Base-by-base conservation (phyloP, 495 filamentous ascomycete species). In the Aspergillus taichungensis region DNA sequence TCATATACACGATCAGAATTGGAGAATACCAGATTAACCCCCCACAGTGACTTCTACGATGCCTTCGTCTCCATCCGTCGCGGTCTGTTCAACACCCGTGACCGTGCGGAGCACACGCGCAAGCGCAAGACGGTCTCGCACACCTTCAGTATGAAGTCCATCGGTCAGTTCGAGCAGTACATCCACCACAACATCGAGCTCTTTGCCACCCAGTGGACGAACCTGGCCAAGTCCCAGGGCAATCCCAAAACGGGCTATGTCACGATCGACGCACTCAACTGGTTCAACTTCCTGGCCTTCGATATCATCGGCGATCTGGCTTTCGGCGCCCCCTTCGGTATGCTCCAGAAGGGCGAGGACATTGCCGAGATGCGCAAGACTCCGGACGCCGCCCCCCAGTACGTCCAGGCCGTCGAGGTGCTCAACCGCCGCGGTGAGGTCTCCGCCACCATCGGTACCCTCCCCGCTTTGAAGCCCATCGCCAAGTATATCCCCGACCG, bases 221-320 rank as follows among this genome's bases (percentile, higher is more conserved):
- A 63, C 12, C 54, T 87, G 3, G 54, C 65, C 9, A 52, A 68
- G 3, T 55, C 61, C 1, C 77, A 48, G 62, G 68, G 42, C 54
- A 73, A 60, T 52, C 64, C 67, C 11, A 62, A 62, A 46, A 68
- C 59, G 34, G 69, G 67, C 13, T 86, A 74, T 53, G 75, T 71
- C 8, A 71, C 78, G 45, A 64, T 94, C 37, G 88, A 94, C 56
- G 84, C 81, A 38, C 74, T 95, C 27, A 76, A 88, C 57, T 95
- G 89, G 89, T 92, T 91, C 76, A 95, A 95, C 67, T 94, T 85
- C 61, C 75, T 94, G 8, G 89, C 89, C 34, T 95, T 95, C 52
- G 89, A 95, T 53, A 87, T 92, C 43, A 95, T 95, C 51, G 88
- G 88, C 5, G 69, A 73, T 18, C 49, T 75, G 34, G 74, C 74